Conservation (phyloP, 176 grass and related monocot species). For the Carex pumila region DNA sequence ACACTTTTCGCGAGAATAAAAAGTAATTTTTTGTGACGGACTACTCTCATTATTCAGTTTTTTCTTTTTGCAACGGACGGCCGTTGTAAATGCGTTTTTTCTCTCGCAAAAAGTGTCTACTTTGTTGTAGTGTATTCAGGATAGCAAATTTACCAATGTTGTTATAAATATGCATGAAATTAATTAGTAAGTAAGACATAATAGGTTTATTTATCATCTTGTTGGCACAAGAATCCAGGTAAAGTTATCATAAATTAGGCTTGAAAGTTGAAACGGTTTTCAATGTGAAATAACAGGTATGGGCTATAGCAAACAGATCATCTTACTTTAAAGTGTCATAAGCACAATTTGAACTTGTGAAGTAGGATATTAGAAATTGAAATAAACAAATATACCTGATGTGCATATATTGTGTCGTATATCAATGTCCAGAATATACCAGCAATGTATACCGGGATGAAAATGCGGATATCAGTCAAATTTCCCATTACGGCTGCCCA, state of each 20-base stretch:
- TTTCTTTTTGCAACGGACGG: no score
- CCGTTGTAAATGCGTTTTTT: no score
- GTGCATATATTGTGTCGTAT: conserved; percentile 53
- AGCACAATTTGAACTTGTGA: neutral
- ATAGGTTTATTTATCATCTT: neutral
- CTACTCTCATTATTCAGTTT: no score
- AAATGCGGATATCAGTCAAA: conserved; percentile 28
- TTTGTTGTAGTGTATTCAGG: no score
- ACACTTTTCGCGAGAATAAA: no score
- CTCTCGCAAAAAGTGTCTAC: no score
- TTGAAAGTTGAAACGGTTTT: neutral
- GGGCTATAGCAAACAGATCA: neutral
- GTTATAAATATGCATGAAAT: neutral
- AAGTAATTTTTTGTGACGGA: no score
- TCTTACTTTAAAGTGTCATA: neutral
- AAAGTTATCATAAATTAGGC: neutral
- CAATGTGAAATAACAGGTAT: neutral
- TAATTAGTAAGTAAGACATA: neutral
- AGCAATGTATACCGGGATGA: conserved; percentile 33
- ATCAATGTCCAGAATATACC: conserved; percentile 48
- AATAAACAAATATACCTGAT: conserved; percentile 27
- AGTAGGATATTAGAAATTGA: neutral
- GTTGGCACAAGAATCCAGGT: neutral
- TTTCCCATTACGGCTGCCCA: conserved; percentile 39
- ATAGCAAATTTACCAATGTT: no score